Evolutionary conservation across 495 filamentous ascomycete genomes (phyloP).

Genomic region (Xylaria longipes): DNA sequence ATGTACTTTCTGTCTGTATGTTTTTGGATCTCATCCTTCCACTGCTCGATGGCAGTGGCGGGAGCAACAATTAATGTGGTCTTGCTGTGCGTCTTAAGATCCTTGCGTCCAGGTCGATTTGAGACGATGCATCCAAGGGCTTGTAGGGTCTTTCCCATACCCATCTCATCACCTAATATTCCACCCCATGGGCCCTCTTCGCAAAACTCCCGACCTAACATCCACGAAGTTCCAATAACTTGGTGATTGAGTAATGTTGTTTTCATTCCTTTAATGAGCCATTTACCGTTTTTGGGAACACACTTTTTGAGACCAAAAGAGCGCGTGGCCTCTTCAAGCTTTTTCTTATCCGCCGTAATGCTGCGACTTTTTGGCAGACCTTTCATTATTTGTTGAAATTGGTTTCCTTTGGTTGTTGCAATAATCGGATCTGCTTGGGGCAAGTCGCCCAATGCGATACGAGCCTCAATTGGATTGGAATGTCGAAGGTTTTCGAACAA

Average conservation of each 20-base stretch:
- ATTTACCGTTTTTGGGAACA: constrained; percentile 48
- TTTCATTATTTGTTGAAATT: constrained; percentile 13
- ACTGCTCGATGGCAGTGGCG: neutral
- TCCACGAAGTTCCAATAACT: constrained; percentile 61
- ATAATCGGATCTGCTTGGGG: neutral
- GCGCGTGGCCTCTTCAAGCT: constrained; percentile 43
- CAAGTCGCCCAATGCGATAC: neutral
- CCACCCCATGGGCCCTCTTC: constrained; percentile 54
- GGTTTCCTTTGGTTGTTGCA: neutral
- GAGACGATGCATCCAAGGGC: constrained; percentile 59
- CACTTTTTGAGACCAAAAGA: constrained; percentile 47
- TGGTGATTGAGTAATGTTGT: constrained; percentile 59
- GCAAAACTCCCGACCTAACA: constrained; percentile 61
- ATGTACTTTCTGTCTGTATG: neutral
- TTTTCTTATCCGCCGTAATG: neutral
- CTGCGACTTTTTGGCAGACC: neutral
- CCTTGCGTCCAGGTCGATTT: constrained; percentile 39
- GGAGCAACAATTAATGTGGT: constrained; percentile 39
- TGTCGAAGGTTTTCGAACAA: neutral
- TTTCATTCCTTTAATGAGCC: constrained; percentile 55
- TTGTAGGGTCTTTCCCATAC: constrained; percentile 66
- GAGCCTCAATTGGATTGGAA: neutral
- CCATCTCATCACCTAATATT: constrained; percentile 67
- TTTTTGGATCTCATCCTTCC: neutral
- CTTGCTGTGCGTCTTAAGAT: constrained; percentile 22